Percentiles rank a stretch among this genome's conserved stretches.
These are phyloP conservation scores for Cutaneotrichosporon dermatis DNA, from an alignment of 1,284 basidiomycete species.

Conservation along the genomic window DNA sequence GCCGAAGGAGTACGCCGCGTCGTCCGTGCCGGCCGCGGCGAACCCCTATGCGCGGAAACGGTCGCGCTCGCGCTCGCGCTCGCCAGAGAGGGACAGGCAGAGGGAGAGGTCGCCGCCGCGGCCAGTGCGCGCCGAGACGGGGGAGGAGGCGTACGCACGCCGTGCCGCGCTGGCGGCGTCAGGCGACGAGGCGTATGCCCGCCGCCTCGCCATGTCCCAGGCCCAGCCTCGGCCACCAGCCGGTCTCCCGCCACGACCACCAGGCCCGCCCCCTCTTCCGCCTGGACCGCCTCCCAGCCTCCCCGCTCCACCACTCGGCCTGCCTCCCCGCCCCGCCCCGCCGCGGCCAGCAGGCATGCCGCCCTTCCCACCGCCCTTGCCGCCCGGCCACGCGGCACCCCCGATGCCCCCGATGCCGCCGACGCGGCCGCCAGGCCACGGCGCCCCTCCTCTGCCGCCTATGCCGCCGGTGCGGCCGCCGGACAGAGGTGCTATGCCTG, in stretches of 20 bases:
- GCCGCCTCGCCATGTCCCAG: slow-evolving; percentile 28
- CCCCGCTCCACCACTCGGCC: neutral
- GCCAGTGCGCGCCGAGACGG: slow-evolving; percentile 5
- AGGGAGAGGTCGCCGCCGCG: neutral
- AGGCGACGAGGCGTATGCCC: slow-evolving; percentile 27
- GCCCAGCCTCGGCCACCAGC: neutral
- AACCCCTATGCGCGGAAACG: neutral
- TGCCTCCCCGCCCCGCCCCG: neutral
- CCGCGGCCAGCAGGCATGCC: neutral
- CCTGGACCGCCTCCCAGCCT: neutral
- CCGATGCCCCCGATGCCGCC: neutral
- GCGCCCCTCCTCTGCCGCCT: neutral
- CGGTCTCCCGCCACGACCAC: slow-evolving; percentile 5
- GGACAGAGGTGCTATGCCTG: neutral
- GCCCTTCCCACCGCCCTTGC: slow-evolving; percentile 6
- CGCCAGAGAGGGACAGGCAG: neutral
- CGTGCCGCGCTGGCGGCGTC: slow-evolving; percentile 16
- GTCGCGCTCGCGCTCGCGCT: slow-evolving; percentile 7
- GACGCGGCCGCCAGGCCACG: no score
- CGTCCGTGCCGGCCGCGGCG: neutral
- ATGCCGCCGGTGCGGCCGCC: neutral
- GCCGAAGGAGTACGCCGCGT: slow-evolving; percentile 32
- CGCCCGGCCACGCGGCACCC: slow-evolving; percentile 5
- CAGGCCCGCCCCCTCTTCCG: neutral
- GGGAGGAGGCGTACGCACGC: slow-evolving; percentile 27